Percentiles rank a stretch among this genome's conserved stretches.
phyloP scores from a whole-genome alignment of 1,284 basidiomycete species.

The Moesziomyces aphidis region DNA sequence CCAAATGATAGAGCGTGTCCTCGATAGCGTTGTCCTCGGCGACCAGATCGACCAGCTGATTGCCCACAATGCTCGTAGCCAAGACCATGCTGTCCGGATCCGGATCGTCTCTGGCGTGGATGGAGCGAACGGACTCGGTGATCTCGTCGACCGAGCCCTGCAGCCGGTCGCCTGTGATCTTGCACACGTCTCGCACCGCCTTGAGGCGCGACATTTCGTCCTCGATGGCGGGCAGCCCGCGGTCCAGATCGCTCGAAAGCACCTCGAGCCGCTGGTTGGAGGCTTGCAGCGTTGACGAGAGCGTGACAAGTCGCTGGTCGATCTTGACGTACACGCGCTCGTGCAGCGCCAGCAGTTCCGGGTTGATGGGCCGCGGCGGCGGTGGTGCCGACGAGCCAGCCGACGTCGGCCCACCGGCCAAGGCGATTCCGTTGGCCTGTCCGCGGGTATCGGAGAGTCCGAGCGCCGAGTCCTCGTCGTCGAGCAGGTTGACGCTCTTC shows the following conservation, averaged over 20 bases:
- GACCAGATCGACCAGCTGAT: conserved; percentile 83
- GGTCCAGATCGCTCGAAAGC: conserved; percentile 83
- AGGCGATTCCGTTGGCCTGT: conserved; percentile 4
- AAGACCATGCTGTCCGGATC: conserved; percentile 56
- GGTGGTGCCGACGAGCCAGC: conserved; percentile 71
- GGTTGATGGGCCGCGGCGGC: conserved; percentile 82
- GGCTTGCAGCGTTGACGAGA: conserved; percentile 76
- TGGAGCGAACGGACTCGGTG: conserved; percentile 77
- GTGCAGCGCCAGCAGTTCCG: conserved; percentile 85
- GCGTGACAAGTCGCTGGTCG: conserved; percentile 75
- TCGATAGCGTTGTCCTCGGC: conserved; percentile 99
- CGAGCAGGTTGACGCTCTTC: conserved; percentile 37
- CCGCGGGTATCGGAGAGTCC: neutral
- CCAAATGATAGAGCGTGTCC: conserved; percentile 96
- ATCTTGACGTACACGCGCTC: conserved; percentile 81
- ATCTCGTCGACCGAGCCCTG: conserved; percentile 75
- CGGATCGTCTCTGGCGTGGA: conserved; percentile 40
- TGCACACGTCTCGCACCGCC: conserved; percentile 93
- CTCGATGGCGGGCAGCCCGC: conserved; percentile 88
- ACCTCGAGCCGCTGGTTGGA: conserved; percentile 82
- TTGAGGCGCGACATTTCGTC: conserved; percentile 96
- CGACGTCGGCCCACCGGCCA: neutral
- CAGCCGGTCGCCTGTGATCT: conserved; percentile 78
- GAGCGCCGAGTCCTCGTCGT: conserved; percentile 26
- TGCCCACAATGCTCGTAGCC: conserved; percentile 63